Base-by-base conservation (phyloP, 805 yeast species). In the Jamesozyma hellenica region DNA sequence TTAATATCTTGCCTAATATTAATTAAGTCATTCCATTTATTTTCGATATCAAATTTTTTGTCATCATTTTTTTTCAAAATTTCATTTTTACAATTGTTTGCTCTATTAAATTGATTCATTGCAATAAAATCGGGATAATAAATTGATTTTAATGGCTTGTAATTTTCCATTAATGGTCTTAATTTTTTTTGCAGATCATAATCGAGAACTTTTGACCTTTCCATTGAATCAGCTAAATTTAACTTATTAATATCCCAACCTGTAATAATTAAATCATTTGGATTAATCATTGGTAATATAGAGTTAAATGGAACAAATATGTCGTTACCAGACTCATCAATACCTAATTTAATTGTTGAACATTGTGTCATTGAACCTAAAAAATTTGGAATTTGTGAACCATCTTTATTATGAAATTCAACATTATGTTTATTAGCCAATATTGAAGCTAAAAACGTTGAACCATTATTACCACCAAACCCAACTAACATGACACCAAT, bases 41-140 rank as follows among this genome's bases (percentile, higher is more conserved):
- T 74, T 7, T 64, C 60, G 37, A 75, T 71, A 41, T 66, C 67
- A 35, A 72, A 69, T 37, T 64, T 55, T 4, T 43, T 34, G 25
- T 38, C 32, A 36, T 65, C 65, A 42, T 79, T 3, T 13, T 38
- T 32, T 14, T 30, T n/a, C 4, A 34, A 30, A 18, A 29, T 33
- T 29, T 38, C 37, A 25, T 38, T 38, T 12, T 26, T 72, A 48
- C 88, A 73, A 58, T 88, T 87, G 66, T 90, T 79, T 33, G 96
- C 97, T 63, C 97, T 78, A 34, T 77, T 90, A 49, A 76, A 79
- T 68, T 88, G 97, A 66, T 88, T 88, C 46, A 90, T 82, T 44
- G 96, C 96, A 65, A 88, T 90, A 66, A 86, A 88, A 63, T 88
- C 96, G 26, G 97, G 96, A 65, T 88, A 88, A 69, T 90, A 88